Evolutionary conservation across 2,329 filamentous ascomycete genomes (phyloP), one percentile per base, ranked within the genome.

Genomic region (Thyridium curvatum): DNA sequence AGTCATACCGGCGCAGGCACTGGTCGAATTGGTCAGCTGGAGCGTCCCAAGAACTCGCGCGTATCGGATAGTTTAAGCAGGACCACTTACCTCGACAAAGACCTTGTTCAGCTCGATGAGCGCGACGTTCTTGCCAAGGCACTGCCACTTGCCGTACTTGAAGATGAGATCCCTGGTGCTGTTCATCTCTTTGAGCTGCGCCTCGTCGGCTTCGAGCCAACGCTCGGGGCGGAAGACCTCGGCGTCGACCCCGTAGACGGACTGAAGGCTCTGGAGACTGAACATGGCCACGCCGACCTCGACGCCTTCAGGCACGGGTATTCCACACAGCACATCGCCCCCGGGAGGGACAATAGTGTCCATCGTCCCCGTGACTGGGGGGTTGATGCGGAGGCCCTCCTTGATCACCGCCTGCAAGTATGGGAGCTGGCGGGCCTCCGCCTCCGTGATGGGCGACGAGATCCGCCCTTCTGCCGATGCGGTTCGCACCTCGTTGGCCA

Each of bases 351-450:
- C 57, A 2, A 56, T 41, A 26, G 57, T 58, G 35, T 48, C 50
- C 14, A 47, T 42, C 8, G 47, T 34, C 1, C 61, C 62, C 3
- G 59, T 58, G 1, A 66, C 59, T 0, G 69, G 68, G 3, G 69
- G 65, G 43, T 60, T 64, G 16, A 73, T 58, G 0, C 72, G 60
- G 14, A 74, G 52, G 0, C 62, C 65, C 46, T 76, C 72, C 36
- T 64, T 64, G 30, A 76, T 63, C 5, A 68, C 65, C 0, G 72
- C 72, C 43, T 70, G 64, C 8, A 77, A 57, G 42, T 72, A 76
- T 0, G 63, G 60, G 6, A 74, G 54, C 4, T 48, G 46, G 13
- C 58, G 55, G 1, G 60, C 60, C 45, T 70, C 60, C 2, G 53
- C 49, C 30, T 66, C 58, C 9, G 48, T 51, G 38, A 60, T 50